Base-by-base conservation (phyloP, 1,284 basidiomycete genomes). In the Puccinia polysora region DNA sequence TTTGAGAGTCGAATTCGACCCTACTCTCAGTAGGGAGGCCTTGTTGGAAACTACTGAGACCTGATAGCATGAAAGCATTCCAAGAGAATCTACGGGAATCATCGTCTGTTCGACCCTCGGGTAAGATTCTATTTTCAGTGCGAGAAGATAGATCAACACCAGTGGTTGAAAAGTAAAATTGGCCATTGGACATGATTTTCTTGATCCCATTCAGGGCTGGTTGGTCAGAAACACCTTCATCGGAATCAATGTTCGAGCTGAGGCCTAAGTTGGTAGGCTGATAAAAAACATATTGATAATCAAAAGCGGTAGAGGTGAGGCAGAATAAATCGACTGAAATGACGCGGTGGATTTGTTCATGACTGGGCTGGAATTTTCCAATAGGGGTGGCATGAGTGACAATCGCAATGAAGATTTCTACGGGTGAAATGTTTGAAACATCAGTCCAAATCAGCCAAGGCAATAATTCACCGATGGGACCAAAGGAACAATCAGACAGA, bases 121-220 rank as follows among this genome's bases (percentile, higher is more conserved):
- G 81, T 52, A 84, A 81, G 60, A 91, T 78, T 6, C 90, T 85
- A 34, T 86, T 84, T 25, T 87, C 82, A 38, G 96, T 82, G 28
- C 91, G 82, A 0, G 89, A 88, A 4, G 91, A 92, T 30, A 98
- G 83, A 80, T 98, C 94, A 2, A 36, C 40, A 88, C 93, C 97
- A 4, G 88, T 85, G 74, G 86, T 86, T 23, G 95, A 88, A 78
- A 91, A 96, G 81, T 97, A 99, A 82, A 99, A 99, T 0, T 89
- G 88, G 2, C 93, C 93, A 25, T 88, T 89, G 60, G 90, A 89
- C 6, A 99, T 82, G 62, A 97, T 93, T 80, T 96, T 97, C 62
- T 87, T 89, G 76, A 98, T 85, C 0, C 91, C 89, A 63, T 86
- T 81, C 1, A 67, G 36, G 20, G 56, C 36, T 2, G 96, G 95